These are phyloP conservation scores for Lentinula detonsa DNA, from an alignment of 768 basidiomycete genomes.

Conservation along the genomic window DNA sequence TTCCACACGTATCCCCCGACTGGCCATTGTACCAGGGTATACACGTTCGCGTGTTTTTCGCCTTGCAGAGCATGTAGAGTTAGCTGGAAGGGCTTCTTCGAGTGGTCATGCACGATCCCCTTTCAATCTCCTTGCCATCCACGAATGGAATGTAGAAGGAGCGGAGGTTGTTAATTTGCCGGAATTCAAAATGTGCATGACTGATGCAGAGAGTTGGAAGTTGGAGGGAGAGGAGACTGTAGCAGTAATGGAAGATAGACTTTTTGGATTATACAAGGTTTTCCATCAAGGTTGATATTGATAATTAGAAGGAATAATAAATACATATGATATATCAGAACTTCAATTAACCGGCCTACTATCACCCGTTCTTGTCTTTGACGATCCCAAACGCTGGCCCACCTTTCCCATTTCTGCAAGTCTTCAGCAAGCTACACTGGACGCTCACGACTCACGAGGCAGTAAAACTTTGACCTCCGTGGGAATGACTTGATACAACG, in stretches of 20 bases:
- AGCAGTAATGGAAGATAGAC: constrained; percentile 3
- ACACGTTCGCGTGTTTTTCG: background rate
- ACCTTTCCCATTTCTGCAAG: too few species aligned
- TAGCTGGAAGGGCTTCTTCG: background rate
- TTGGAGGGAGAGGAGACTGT: background rate
- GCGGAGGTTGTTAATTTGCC: background rate
- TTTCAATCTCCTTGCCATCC: background rate
- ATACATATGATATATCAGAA: too few species aligned
- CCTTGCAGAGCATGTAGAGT: background rate
- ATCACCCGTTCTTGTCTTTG: too few species aligned
- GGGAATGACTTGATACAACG: too few species aligned
- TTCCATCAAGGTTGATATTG: background rate
- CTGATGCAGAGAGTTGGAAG: background rate
- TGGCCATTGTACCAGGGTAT: background rate
- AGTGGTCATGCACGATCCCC: background rate
- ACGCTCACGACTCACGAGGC: too few species aligned
- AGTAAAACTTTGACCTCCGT: too few species aligned
- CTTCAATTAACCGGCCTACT: too few species aligned
- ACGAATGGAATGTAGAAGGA: constrained; percentile 2
- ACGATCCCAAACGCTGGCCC: too few species aligned
- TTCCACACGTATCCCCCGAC: background rate
- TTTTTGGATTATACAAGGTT: constrained; percentile 4
- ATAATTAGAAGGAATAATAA: background rate
- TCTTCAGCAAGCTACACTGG: too few species aligned
- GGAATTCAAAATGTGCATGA: constrained; percentile 5